Evolutionary conservation across 2,329 filamentous ascomycete species (phyloP), one percentile per base, ranked within the genome.

Genomic region (Pyricularia sp.): DNA sequence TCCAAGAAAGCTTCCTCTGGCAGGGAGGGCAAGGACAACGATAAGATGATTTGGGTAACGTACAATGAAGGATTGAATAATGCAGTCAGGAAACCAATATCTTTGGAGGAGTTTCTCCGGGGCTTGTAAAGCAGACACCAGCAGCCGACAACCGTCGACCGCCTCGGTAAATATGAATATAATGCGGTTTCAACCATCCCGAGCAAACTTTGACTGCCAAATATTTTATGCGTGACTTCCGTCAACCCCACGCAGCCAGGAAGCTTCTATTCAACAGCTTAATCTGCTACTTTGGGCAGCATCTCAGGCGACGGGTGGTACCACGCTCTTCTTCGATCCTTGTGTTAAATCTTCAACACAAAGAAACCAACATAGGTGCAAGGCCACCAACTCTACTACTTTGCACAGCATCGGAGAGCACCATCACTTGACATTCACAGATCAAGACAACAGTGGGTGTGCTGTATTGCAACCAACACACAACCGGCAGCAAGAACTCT

Each of bases 1-100:
- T 64, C 30, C 75, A 73, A 64, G 75, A 74, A 11, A 25, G 23
- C 36, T 59, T n/a, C 64, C 12, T 17, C 25, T 30, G 33, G 17
- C 14, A 67, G 75, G 67, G 73, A 68, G 28, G 76, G 74, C 65
- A 74, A 73, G 70, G 77, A 75, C 58, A 77, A 78, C 63, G 84
- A 83, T 66, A 86, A 74, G 11, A 83, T 90, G 73, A 90, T 94
- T 4, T 97, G 93, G 93, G 88, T 97, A 61, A 94, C 88, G 71
- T 97, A 89, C 78, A 89, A 97, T 75, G 94, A 97, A 80, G 94
- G 94, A 0, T 89, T 93, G 76, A 95, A 93, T 69, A 97, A 97
- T 83, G 94, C 94, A 12, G 94, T 97, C 70, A 85, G 91, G 77
- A 97, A 97, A 78, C 92, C 93, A 2, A 88, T 97, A 71, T 91